Base-by-base conservation (phyloP, 2,329 filamentous ascomycete species). In the Penicillium sp. region DNA sequence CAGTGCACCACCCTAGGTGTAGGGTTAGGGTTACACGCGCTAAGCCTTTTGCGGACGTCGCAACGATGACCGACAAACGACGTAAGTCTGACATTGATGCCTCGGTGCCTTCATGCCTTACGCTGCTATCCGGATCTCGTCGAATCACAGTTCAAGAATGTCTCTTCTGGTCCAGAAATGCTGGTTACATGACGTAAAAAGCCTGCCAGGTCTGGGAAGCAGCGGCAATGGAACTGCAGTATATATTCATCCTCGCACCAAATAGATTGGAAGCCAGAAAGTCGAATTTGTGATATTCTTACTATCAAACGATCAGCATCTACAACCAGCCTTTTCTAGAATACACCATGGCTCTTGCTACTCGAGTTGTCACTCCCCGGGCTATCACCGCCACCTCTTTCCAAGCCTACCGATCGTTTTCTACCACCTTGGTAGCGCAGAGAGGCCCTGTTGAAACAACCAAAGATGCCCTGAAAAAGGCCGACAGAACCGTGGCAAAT, bases 401-500 rank as follows among this genome's bases (percentile, higher is more conserved):
- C 46, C 56, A 50, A 14, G 46, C 51, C 26, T 47, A 46, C n/a
- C 43, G 66, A 48, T 65, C 66, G 53, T 82, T 86, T 74, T 81
- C 80, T 66, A 83, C 81, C 59, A 79, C 81, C 11, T 67, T 74
- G 40, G 62, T 71, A 46, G 65, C 70, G 20, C 72, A 80, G 53
- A 85, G 81, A 71, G 74, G 77, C 42, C 77, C 80, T 35, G 70
- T 81, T 48, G 81, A 85, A 46, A 67, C 74, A 6, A 79, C 79
- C 62, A 85, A 85, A 70, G 81, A 85, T 43, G 78, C 81, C 0
- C 68, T 82, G 47, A 83, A 86, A 73, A 77, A 74, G 55, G 81
- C 81, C 20, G 83, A 87, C 68, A 74, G 79, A 59, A 76, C 75
- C 21, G 76, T 84, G 35, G 79, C 81, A 0, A 75, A 83, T 67